phyloP scores from a whole-genome alignment of 805 yeast species.

The Jamesozyma spencerorum region DNA sequence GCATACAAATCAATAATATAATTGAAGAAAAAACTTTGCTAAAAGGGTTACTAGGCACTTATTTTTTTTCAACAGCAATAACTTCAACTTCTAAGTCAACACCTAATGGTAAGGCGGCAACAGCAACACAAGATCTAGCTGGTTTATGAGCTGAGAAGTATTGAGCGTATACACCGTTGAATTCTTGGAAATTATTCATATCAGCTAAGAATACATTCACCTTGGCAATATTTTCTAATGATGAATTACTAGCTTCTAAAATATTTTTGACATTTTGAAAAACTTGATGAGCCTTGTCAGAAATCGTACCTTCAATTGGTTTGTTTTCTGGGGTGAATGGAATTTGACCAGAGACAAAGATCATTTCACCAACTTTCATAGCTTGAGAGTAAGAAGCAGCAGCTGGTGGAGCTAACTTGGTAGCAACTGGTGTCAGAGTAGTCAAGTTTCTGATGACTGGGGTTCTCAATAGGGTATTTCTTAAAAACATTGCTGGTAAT shows the following conservation, averaged over 20 bases:
- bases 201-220: slow-evolving; percentile 81
- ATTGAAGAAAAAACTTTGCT: no score
- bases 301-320: slow-evolving; percentile 64
- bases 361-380: slow-evolving; percentile 72
- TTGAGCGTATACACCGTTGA: slow-evolving; percentile 73
- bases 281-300: slow-evolving; percentile 66
- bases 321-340: slow-evolving; percentile 76
- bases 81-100: slow-evolving; percentile 81
- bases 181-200: slow-evolving; percentile 71
- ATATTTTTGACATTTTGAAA: slow-evolving; percentile 58
- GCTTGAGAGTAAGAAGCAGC: slow-evolving; percentile 97
- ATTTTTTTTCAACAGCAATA: slow-evolving; percentile 60
- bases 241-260: slow-evolving; percentile 75
- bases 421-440: slow-evolving; percentile 40
- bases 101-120: slow-evolving; percentile 77
- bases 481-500: slow-evolving; percentile 10
- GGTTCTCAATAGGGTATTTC: slow-evolving; percentile 14
- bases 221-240: slow-evolving; percentile 75
- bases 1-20: no score
- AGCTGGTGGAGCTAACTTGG: slow-evolving; percentile 84
- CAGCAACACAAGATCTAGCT: slow-evolving; percentile 96
- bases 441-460: slow-evolving; percentile 11
- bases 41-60: no score
- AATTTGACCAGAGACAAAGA: slow-evolving; percentile 90
- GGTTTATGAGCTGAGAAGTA: slow-evolving; percentile 74